A percentile compares a stretch with the other conserved stretches of the same genome.
Evolutionary conservation across 2,329 filamentous ascomycete genomes (phyloP).

Genomic region (Trichoderma aggressivum): DNA sequence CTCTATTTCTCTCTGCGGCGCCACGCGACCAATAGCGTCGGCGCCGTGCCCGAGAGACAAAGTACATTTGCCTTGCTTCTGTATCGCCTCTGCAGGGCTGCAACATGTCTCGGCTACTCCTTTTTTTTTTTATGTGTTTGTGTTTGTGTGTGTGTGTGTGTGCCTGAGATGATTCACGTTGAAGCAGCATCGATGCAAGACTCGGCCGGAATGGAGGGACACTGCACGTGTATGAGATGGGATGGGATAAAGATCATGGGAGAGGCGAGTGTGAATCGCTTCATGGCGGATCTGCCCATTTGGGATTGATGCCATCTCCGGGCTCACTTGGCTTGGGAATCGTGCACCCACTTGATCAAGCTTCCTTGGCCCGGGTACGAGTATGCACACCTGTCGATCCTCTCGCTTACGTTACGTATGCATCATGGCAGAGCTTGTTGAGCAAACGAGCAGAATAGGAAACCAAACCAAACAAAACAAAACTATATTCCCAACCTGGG

Average conservation of each 20-base stretch:
- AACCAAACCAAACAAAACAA: neutral
- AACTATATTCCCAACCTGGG: neutral
- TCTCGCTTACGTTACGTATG: constrained; percentile 8
- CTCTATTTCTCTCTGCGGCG: neutral
- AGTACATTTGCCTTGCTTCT: neutral
- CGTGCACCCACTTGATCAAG: neutral
- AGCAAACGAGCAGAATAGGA: neutral
- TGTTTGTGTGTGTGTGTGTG: neutral
- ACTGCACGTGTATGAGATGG: neutral
- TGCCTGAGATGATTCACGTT: neutral
- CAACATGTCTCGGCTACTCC: neutral
- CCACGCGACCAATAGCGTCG: neutral
- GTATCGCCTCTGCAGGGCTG: neutral
- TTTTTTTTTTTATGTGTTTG: neutral
- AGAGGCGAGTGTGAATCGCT: neutral
- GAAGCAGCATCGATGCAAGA: neutral
- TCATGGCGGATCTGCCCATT: neutral
- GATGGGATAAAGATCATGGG: neutral
- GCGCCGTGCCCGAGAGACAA: neutral
- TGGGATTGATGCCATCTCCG: neutral
- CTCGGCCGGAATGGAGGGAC: neutral
- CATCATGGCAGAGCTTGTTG: neutral
- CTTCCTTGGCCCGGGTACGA: neutral
- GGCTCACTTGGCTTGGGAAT: neutral
- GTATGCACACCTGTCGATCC: constrained; percentile 1